Conservation (phyloP, 371 early-diverging fungal species). For the Fennellomyces sp. region DNA sequence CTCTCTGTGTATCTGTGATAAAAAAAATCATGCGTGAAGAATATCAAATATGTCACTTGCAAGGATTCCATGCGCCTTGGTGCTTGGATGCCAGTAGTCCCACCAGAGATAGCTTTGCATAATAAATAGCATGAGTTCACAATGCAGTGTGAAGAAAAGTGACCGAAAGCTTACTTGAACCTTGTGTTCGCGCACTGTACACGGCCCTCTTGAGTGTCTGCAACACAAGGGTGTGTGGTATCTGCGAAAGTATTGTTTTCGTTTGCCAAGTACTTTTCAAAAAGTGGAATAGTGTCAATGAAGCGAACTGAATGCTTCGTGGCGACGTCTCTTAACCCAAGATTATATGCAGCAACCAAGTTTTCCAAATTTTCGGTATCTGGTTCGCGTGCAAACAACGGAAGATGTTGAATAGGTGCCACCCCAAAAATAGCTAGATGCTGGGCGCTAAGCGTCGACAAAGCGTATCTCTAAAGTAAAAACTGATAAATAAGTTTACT, state of each 20-base stretch:
- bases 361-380: background rate
- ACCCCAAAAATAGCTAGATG: conserved; percentile 12
- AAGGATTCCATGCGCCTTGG: conserved; percentile 6
- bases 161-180: background rate
- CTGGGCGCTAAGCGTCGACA: background rate
- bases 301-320: background rate
- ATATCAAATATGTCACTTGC: background rate
- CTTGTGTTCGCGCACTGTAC: background rate
- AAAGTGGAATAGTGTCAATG: background rate
- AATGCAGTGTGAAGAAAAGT: background rate
- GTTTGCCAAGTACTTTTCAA: background rate
- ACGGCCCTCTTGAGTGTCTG: background rate
- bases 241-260: background rate
- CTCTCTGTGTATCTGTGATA: too few species aligned
- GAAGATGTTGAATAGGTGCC: conserved; percentile 17
- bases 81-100: conserved; percentile 36
- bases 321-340: background rate
- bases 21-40: background rate
- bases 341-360: background rate
- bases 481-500: background rate
- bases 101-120: conserved; percentile 28
- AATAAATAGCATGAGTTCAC: background rate
- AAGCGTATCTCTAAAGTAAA: background rate
- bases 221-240: background rate
- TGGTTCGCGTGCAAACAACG: conserved; percentile 4